Conservation (phyloP, 208 protist genomes). For the Leishmania gerbilli region DNA sequence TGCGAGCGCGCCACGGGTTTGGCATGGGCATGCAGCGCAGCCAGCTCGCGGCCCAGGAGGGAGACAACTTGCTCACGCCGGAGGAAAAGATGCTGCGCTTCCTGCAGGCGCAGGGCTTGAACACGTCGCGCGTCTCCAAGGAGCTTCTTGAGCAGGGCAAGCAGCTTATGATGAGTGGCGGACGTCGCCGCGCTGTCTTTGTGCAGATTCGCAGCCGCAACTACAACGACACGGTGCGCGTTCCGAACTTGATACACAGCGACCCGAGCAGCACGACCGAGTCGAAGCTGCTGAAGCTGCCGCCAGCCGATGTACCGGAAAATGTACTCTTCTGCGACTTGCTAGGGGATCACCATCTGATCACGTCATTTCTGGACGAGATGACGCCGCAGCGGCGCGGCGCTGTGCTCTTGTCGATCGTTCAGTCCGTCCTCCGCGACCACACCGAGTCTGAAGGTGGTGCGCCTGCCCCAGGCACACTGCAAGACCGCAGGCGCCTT, state of each 20-base stretch:
- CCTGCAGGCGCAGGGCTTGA: conserved; percentile 80
- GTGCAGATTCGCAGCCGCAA: conserved; percentile 73
- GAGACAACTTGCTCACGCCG: conserved; percentile 59
- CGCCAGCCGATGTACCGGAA: conserved; percentile 77
- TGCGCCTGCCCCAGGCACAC: not conserved
- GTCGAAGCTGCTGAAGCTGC: conserved; percentile 61
- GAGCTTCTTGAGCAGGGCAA: conserved; percentile 64
- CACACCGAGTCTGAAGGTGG: conserved; percentile 12
- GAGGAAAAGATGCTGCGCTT: conserved; percentile 80
- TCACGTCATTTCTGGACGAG: conserved; percentile 33
- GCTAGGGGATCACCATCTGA: conserved; percentile 52
- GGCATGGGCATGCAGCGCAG: conserved; percentile 86
- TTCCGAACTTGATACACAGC: conserved; percentile 70
- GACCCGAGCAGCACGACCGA: conserved; percentile 64
- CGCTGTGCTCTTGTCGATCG: conserved; percentile 34
- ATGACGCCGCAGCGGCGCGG: conserved; percentile 17
- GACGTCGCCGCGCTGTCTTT: conserved; percentile 73
- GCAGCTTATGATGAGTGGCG: conserved; percentile 69
- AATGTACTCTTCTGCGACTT: conserved; percentile 62
- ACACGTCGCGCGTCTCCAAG: conserved; percentile 51
- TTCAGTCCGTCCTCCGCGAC: conserved; percentile 48
- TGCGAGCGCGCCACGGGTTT: conserved; percentile 79
- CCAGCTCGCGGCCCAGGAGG: conserved; percentile 61
- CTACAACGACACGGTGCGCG: conserved; percentile 67
- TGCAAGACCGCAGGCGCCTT: conserved; percentile 11